Evolutionary conservation across 805 yeast species (phyloP).

Genomic region (Kregervanrija delftensis): DNA sequence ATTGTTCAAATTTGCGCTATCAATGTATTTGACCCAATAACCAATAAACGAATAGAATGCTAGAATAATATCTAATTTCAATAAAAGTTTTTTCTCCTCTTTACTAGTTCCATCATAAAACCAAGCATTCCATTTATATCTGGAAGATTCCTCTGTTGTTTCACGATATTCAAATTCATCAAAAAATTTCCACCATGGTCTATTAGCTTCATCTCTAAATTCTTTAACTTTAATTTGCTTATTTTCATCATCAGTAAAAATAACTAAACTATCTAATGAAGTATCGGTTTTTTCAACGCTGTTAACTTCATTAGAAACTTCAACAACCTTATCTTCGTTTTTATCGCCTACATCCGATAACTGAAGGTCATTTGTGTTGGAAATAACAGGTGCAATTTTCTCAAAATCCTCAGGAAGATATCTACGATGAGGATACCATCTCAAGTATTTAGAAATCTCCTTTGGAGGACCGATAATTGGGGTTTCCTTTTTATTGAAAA

Average conservation of each 20-base stretch:
- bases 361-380: background rate
- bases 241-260: slow-evolving; percentile 1
- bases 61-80: slow-evolving; percentile 50
- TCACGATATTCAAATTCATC: slow-evolving; percentile 58
- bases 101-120: slow-evolving; percentile 40
- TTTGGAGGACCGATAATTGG: no score
- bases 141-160: slow-evolving; percentile 25
- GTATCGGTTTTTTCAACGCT: background rate
- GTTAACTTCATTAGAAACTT: background rate
- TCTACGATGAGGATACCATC: slow-evolving; percentile 10
- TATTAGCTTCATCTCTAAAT: slow-evolving; percentile 46
- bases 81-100: slow-evolving; percentile 39
- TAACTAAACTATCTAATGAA: background rate
- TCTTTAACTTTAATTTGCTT: slow-evolving; percentile 21
- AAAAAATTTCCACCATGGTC: slow-evolving; percentile 50
- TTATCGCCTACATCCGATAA: background rate
- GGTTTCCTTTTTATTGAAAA: no score
- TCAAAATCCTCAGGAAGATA: slow-evolving; percentile 8
- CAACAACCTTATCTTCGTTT: background rate
- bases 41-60: slow-evolving; percentile 51
- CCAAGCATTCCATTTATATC: slow-evolving; percentile 49
- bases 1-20: slow-evolving; percentile 51
- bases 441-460: no score
- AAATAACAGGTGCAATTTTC: background rate
- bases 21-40: slow-evolving; percentile 65